Conservation (phyloP, 208 protist genomes). For the Herpetomonas samuelpessoai region DNA sequence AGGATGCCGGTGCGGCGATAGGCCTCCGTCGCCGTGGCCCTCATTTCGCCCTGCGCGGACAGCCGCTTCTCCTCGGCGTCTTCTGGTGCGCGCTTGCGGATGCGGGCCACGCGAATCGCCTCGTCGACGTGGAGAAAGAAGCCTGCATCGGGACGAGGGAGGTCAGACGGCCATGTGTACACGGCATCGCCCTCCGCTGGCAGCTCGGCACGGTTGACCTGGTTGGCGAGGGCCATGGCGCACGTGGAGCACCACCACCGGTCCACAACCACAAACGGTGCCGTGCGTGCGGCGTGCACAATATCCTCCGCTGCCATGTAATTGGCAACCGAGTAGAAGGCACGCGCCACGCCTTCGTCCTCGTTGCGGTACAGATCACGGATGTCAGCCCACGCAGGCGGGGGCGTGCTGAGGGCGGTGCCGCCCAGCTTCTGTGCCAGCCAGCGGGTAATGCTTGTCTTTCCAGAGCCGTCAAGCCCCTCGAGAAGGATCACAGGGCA, state of each 20-base stretch:
- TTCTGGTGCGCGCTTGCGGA: slow-evolving; percentile 47
- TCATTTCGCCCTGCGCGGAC: slow-evolving; percentile 43
- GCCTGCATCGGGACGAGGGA: slow-evolving; percentile 22
- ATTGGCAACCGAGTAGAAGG: slow-evolving; percentile 74
- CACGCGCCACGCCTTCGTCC: slow-evolving; percentile 37
- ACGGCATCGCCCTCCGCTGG: slow-evolving; percentile 30
- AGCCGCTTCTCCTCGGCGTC: slow-evolving; percentile 63
- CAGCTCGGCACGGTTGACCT: slow-evolving; percentile 17
- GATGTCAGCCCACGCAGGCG: slow-evolving; percentile 32
- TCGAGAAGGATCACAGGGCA: slow-evolving; percentile 54
- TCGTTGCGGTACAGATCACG: slow-evolving; percentile 38
- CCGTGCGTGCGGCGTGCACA: neutral
- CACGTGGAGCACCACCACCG: slow-evolving; percentile 81
- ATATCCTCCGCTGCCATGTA: slow-evolving; percentile 57
- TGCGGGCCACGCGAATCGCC: slow-evolving; percentile 42
- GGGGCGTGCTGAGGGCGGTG: slow-evolving; percentile 43
- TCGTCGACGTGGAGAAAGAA: slow-evolving; percentile 59
- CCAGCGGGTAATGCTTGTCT: slow-evolving; percentile 39
- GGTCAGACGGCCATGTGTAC: slow-evolving; percentile 59
- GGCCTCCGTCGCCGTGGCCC: slow-evolving; percentile 43
- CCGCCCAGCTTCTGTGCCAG: slow-evolving; percentile 35
- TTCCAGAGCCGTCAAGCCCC: slow-evolving; percentile 74
- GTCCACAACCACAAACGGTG: slow-evolving; percentile 49
- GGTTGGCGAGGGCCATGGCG: slow-evolving; percentile 68
- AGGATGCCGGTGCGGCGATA: slow-evolving; percentile 47